Percentiles rank a stretch among this genome's conserved stretches.
phyloP scores from a whole-genome alignment of 768 basidiomycete genomes.

The Mycena epipterygia region DNA sequence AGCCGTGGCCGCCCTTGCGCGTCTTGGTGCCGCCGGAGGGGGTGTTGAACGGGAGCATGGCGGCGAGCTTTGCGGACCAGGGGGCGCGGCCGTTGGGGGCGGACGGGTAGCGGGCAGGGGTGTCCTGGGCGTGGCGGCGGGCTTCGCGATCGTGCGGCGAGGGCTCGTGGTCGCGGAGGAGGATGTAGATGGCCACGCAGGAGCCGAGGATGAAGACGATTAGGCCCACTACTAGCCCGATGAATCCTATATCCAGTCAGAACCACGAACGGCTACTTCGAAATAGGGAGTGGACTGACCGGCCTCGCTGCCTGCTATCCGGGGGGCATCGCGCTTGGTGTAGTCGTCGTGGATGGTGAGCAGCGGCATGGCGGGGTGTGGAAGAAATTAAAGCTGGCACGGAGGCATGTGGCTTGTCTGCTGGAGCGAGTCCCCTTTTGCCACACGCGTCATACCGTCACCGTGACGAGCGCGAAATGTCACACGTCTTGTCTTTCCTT shows the following conservation, averaged over 20 bases:
- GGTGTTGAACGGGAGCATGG: not conserved
- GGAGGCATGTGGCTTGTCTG: too few relatives aligned
- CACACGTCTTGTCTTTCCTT: too few relatives aligned
- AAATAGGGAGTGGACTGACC: constrained; percentile 13
- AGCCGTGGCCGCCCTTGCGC: constrained; percentile 24
- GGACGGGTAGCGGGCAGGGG: constrained; percentile 24
- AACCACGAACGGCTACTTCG: too few relatives aligned
- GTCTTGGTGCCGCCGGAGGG: not conserved
- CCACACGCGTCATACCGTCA: too few relatives aligned
- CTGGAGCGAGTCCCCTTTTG: too few relatives aligned
- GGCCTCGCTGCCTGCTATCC: constrained; percentile 29
- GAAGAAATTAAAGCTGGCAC: too few relatives aligned
- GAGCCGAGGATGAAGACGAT: constrained; percentile 66
- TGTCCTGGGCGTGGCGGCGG: constrained; percentile 43
- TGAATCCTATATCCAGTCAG: constrained; percentile 60
- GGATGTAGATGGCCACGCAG: constrained; percentile 66
- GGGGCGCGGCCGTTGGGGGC: not conserved
- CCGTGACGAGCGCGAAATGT: too few relatives aligned
- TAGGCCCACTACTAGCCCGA: constrained; percentile 70
- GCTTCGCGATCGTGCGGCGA: constrained; percentile 54
- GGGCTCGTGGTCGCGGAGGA: constrained; percentile 65
- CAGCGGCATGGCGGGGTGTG: not conserved
- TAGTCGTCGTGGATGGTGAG: not conserved
- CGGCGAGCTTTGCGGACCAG: not conserved
- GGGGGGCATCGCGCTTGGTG: constrained; percentile 16